A percentile compares a stretch with the other conserved stretches of the same genome.
Evolutionary conservation across 208 protist species (phyloP).

Genomic region (Acanthamoeba sp.): DNA sequence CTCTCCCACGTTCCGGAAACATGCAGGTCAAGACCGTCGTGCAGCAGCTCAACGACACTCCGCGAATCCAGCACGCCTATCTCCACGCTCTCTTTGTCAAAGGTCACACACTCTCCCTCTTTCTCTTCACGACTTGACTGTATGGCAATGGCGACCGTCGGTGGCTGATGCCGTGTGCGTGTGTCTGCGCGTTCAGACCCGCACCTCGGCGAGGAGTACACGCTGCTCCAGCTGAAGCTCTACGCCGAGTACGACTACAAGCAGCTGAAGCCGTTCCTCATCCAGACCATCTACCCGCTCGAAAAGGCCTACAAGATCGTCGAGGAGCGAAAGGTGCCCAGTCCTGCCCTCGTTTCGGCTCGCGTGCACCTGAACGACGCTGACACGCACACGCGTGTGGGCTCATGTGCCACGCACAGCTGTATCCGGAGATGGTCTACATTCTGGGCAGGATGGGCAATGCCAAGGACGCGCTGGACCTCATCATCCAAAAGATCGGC

Average conservation of each 20-base stretch:
- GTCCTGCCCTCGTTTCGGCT: not conserved
- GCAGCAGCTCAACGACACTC: conserved; percentile 77
- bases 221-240: conserved; percentile 85
- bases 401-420: conserved; percentile 40
- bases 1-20: too few species aligned
- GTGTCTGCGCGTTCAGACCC: conserved; percentile 60
- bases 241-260: conserved; percentile 88
- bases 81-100: conserved; percentile 88
- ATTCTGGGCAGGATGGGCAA: conserved; percentile 90
- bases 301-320: conserved; percentile 80
- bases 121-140: too few species aligned
- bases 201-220: conserved; percentile 77
- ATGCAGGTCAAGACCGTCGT: conserved; percentile 79
- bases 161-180: not conserved
- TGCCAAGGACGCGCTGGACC: conserved; percentile 85
- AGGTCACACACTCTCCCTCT: not conserved
- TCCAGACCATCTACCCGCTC: conserved; percentile 82
- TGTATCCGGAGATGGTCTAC: conserved; percentile 90
- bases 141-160: too few species aligned
- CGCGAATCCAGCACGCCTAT: conserved; percentile 83
- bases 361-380: not conserved
- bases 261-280: conserved; percentile 85
- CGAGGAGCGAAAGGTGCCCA: conserved; percentile 43
- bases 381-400: conserved; percentile 67
- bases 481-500: conserved; percentile 89